phyloP scores from a whole-genome alignment of 345 rosid species.

The Draba incana region DNA sequence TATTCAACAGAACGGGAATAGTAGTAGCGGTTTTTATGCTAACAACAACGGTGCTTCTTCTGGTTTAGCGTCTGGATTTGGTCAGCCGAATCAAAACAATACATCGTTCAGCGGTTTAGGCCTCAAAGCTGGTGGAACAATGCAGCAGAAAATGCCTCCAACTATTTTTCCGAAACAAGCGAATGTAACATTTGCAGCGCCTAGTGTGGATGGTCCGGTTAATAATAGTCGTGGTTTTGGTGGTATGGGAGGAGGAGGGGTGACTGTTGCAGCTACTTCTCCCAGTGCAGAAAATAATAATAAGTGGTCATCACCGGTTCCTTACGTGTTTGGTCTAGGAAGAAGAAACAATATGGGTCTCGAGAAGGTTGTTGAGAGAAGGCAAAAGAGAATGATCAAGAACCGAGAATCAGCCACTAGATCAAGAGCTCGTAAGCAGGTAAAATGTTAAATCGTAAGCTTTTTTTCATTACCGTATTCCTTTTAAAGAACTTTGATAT shows the following conservation, averaged over 20 bases:
- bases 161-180: slow-evolving; percentile 74
- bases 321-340: slow-evolving; percentile 73
- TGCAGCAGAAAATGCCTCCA: slow-evolving; percentile 49
- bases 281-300: slow-evolving; percentile 72
- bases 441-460: slow-evolving; percentile 30
- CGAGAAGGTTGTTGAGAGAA: slow-evolving; percentile 96
- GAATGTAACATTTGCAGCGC: slow-evolving; percentile 44
- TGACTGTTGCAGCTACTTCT: slow-evolving; percentile 52
- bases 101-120: slow-evolving; percentile 35
- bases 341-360: slow-evolving; percentile 62
- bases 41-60: slow-evolving; percentile 38
- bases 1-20: slow-evolving; percentile 46
- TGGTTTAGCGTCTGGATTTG: slow-evolving; percentile 62
- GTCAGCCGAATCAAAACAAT: slow-evolving; percentile 53
- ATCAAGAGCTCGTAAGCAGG: slow-evolving; percentile 99
- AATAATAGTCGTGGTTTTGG: slow-evolving; percentile 48
- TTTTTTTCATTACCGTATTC: not conserved
- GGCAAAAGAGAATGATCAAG: slow-evolving; percentile 98
- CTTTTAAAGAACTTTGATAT: slow-evolving; percentile 9
- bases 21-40: slow-evolving; percentile 42
- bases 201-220: slow-evolving; percentile 51
- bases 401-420: slow-evolving; percentile 98
- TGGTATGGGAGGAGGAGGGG: slow-evolving; percentile 53
- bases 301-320: slow-evolving; percentile 75
- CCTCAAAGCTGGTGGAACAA: slow-evolving; percentile 43